These are phyloP conservation scores for Nicotiana sylvestris DNA, from an alignment of 257 asterid genomes.

Conservation along the genomic window DNA sequence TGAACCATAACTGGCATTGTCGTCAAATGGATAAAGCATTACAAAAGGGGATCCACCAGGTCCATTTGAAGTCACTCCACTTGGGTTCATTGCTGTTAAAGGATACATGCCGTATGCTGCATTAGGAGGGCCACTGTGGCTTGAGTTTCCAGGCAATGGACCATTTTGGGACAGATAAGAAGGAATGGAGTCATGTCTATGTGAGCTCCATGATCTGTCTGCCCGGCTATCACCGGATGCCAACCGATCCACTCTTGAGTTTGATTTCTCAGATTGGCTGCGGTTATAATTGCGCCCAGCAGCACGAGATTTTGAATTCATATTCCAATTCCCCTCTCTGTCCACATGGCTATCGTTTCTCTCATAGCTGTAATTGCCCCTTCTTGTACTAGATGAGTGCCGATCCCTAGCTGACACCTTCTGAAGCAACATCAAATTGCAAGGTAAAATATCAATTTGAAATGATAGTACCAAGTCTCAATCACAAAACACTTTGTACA, in stretches of 20 bases:
- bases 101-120: slow-evolving; percentile 59
- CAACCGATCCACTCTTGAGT: slow-evolving; percentile 56
- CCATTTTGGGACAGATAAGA: slow-evolving; percentile 69
- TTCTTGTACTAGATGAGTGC: slow-evolving; percentile 60
- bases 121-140: slow-evolving; percentile 49
- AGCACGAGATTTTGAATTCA: slow-evolving; percentile 59
- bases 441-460: slow-evolving; percentile 13
- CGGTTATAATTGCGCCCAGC: slow-evolving; percentile 57
- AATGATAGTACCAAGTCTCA: not conserved
- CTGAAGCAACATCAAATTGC: slow-evolving; percentile 33
- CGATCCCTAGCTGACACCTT: slow-evolving; percentile 69
- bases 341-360: slow-evolving; percentile 59
- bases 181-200: slow-evolving; percentile 34
- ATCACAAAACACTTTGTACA: not conserved
- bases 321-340: slow-evolving; percentile 77
- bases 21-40: slow-evolving; percentile 68
- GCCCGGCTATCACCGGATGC: slow-evolving; percentile 51
- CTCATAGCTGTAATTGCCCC: slow-evolving; percentile 72
- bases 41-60: slow-evolving; percentile 48
- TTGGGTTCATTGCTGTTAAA: slow-evolving; percentile 41
- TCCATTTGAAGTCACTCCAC: slow-evolving; percentile 62
- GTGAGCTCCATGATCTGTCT: slow-evolving; percentile 58
- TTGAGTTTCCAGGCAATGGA: slow-evolving; percentile 46
- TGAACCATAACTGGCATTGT: slow-evolving; percentile 42
- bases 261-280: slow-evolving; percentile 57